Percentiles rank a stretch among this genome's conserved stretches.
These are phyloP conservation scores for Avicennia marina DNA, from an alignment of 257 asterid genomes.

Conservation along the genomic window DNA sequence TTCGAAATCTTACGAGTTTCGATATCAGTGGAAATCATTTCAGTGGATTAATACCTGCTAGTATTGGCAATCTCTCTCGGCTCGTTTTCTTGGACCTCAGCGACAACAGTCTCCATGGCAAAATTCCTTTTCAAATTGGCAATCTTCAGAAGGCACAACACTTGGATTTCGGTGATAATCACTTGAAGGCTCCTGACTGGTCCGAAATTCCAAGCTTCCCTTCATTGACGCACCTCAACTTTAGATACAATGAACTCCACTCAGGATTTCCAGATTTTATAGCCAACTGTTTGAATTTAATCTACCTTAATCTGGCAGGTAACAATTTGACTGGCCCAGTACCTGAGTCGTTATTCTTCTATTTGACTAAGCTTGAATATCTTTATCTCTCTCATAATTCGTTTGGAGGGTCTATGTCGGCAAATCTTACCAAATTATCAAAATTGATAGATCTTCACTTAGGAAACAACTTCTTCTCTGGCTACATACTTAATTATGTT, in stretches of 20 bases:
- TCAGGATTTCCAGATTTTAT: constrained; percentile 59
- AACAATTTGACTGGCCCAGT: constrained; percentile 52
- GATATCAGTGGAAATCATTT: constrained; percentile 42
- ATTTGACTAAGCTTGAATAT: constrained; percentile 46
- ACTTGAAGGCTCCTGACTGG: constrained; percentile 58
- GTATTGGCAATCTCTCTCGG: constrained; percentile 44
- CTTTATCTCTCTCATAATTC: constrained; percentile 41
- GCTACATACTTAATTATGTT: constrained; percentile 42
- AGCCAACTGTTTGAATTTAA: constrained; percentile 42
- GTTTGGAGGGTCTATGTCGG: constrained; percentile 50
- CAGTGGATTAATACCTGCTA: constrained; percentile 57
- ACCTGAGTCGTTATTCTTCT: constrained; percentile 48
- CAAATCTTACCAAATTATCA: constrained; percentile 39
- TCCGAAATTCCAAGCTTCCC: constrained; percentile 49
- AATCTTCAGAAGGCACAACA: constrained; percentile 44
- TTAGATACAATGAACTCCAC: constrained; percentile 38
- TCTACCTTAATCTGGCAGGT: constrained; percentile 52
- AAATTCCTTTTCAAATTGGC: constrained; percentile 56
- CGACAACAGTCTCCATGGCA: constrained; percentile 34
- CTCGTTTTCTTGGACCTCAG: constrained; percentile 62
- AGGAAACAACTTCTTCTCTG: constrained; percentile 41
- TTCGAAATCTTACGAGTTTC: constrained; percentile 36
- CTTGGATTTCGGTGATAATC: constrained; percentile 69
- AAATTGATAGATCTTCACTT: constrained; percentile 43
- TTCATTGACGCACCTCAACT: constrained; percentile 37